A percentile compares a stretch with the other conserved stretches of the same genome.
Evolutionary conservation across 805 yeast genomes (phyloP).

Genomic region (Lachancea lanzarotensis): DNA sequence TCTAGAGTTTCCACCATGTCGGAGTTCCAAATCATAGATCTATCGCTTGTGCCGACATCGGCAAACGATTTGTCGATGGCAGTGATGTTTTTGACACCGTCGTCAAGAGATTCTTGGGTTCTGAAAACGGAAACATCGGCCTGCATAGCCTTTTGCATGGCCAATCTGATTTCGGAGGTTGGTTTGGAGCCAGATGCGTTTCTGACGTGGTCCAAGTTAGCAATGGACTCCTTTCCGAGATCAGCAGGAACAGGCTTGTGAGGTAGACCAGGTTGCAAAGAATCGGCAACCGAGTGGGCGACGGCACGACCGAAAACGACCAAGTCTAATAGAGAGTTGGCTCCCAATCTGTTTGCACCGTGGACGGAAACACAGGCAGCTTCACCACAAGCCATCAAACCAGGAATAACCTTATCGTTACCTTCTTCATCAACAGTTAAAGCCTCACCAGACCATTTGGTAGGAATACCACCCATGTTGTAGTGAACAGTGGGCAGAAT

Average conservation of each 20-base stretch:
- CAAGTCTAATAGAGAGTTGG: slow-evolving; percentile 91
- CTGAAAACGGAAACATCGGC: slow-evolving; percentile 95
- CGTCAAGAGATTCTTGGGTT: slow-evolving; percentile 83
- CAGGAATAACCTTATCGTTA: slow-evolving; percentile 85
- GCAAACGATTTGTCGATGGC: slow-evolving; percentile 67
- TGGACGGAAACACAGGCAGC: slow-evolving; percentile 99
- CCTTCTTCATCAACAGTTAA: slow-evolving; percentile 77
- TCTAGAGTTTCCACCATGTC: slow-evolving; percentile 95
- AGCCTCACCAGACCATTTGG: slow-evolving; percentile 95
- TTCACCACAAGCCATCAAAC: slow-evolving; percentile 96
- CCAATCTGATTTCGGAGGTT: slow-evolving; percentile 83
- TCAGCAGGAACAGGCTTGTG: slow-evolving; percentile 77
- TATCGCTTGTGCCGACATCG: slow-evolving; percentile 81
- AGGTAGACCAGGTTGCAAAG: slow-evolving; percentile 82
- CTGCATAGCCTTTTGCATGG: slow-evolving; percentile 96
- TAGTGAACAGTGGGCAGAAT: slow-evolving; percentile 97
- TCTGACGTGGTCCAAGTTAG: slow-evolving; percentile 83
- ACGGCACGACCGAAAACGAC: slow-evolving; percentile 99
- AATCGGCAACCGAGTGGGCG: slow-evolving; percentile 81
- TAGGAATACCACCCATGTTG: slow-evolving; percentile 99
- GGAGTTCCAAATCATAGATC: slow-evolving; percentile 98
- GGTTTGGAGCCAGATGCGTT: slow-evolving; percentile 73
- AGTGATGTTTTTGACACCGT: slow-evolving; percentile 76
- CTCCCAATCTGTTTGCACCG: slow-evolving; percentile 99
- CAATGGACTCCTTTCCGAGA: slow-evolving; percentile 83